phyloP scores from a whole-genome alignment of 805 yeast species.

The Suhomyces faveliae region DNA sequence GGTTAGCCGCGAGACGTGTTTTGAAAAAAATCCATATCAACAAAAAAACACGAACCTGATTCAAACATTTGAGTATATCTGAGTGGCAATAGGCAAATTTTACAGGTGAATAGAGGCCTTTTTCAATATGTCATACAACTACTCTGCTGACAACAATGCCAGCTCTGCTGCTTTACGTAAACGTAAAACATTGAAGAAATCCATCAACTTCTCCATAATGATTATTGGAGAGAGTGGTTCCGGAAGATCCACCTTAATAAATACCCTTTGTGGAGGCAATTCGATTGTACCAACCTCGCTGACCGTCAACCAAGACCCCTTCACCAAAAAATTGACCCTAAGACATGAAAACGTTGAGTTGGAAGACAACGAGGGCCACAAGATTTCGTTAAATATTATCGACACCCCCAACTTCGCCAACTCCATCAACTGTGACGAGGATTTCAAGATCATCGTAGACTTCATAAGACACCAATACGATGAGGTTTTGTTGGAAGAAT shows the following conservation, averaged over 20 bases:
- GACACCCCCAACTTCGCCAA: conserved; percentile 87
- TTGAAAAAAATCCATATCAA: conserved; percentile 6
- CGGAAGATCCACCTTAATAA: conserved; percentile 90
- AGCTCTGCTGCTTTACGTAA: conserved; percentile 49
- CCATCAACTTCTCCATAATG: conserved; percentile 82
- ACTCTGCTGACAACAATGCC: conserved; percentile 21
- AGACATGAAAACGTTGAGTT: conserved; percentile 81
- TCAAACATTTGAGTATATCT: not conserved
- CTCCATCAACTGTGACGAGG: conserved; percentile 63
- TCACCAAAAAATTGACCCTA: conserved; percentile 49
- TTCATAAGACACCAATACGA: conserved; percentile 80
- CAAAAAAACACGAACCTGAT: conserved; percentile 2
- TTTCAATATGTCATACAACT: conserved; percentile 13
- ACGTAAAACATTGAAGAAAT: conserved; percentile 77
- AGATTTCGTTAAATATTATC: conserved; percentile 69
- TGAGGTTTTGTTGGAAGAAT: conserved; percentile 76
- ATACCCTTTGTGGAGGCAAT: conserved; percentile 85
- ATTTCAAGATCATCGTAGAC: conserved; percentile 70
- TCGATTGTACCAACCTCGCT: conserved; percentile 69
- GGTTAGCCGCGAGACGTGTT: conserved; percentile 6
- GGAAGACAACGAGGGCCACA: conserved; percentile 83
- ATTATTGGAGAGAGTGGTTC: conserved; percentile 84
- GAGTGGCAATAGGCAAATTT: not conserved
- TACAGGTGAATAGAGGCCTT: not conserved
- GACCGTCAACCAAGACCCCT: conserved; percentile 58